Conservation (phyloP, 148 eudicot genomes). For the Rhododendron mucronatum region DNA sequence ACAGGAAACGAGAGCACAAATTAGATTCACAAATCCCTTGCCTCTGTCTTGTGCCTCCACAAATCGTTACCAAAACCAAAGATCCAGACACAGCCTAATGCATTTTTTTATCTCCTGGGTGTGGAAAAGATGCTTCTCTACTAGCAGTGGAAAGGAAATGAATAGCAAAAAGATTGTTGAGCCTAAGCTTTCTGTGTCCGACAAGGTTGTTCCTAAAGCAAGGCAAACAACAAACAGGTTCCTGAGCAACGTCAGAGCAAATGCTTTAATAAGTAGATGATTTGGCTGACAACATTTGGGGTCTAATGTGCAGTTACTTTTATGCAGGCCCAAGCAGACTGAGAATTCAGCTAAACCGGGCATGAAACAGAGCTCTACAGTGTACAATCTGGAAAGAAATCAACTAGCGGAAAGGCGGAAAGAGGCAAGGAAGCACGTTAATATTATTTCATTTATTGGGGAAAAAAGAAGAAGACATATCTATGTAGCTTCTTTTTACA, state of each 20-base stretch:
- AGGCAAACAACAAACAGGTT: conserved; percentile 40
- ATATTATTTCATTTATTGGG: neutral
- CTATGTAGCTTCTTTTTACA: neutral
- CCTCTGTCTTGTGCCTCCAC: neutral
- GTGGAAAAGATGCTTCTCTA: neutral
- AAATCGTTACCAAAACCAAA: neutral
- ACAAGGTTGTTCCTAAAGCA: conserved; percentile 30
- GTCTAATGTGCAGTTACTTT: conserved; percentile 6
- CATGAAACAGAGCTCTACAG: conserved; percentile 18
- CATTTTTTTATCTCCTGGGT: neutral
- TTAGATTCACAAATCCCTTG: neutral
- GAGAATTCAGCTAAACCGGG: conserved; percentile 22
- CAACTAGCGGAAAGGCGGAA: conserved; percentile 35
- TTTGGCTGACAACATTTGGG: neutral
- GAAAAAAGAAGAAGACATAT: neutral
- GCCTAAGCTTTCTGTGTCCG: conserved; percentile 15
- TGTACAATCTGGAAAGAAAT: conserved; percentile 24
- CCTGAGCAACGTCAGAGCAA: neutral
- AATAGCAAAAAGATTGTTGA: conserved; percentile 24
- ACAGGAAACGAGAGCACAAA: neutral
- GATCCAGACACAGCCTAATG: neutral
- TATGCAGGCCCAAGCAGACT: conserved; percentile 28
- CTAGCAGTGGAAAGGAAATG: conserved; percentile 27
- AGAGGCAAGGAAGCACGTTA: conserved; percentile 26
- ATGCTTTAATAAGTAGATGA: conserved; percentile 4